A percentile compares a stretch with the other conserved stretches of the same genome.
Conservation (phyloP, 768 basidiomycete species). For the Suillus discolor region DNA sequence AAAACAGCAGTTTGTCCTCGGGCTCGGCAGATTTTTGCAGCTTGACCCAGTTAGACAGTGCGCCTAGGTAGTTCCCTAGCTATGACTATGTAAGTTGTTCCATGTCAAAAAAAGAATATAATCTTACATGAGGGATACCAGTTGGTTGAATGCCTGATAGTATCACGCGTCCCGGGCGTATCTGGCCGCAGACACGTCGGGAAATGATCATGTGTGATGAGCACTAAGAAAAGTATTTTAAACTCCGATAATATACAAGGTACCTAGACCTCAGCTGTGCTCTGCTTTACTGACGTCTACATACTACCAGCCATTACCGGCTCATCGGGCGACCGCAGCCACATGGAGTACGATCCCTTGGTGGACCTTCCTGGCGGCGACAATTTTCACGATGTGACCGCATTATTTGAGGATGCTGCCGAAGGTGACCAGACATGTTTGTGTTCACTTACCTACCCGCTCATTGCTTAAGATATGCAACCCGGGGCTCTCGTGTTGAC, state of each 20-base stretch:
- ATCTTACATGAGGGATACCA: slow-evolving; percentile 83
- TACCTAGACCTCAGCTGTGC: no score
- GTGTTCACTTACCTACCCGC: slow-evolving; percentile 2
- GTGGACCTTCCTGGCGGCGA: slow-evolving; percentile 54
- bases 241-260: slow-evolving; percentile 27
- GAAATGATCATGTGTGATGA: slow-evolving; percentile 18
- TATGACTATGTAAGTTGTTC: slow-evolving; percentile 32
- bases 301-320: background rate
- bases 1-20: slow-evolving; percentile 73
- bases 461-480: slow-evolving; percentile 55
- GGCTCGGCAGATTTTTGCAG: slow-evolving; percentile 64
- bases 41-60: slow-evolving; percentile 85
- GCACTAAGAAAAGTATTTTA: slow-evolving; percentile 19
- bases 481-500: slow-evolving; percentile 64
- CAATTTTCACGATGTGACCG: slow-evolving; percentile 65
- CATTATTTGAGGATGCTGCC: slow-evolving; percentile 59
- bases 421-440: slow-evolving; percentile 45
- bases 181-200: slow-evolving; percentile 16
- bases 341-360: slow-evolving; percentile 21
- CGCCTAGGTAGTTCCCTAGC: slow-evolving; percentile 95
- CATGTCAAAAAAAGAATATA: background rate
- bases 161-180: slow-evolving; percentile 43
- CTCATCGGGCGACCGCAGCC: slow-evolving; percentile 12
- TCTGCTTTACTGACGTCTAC: slow-evolving; percentile 6
- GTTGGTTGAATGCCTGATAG: slow-evolving; percentile 96